Conservation (phyloP, 176 grass and related monocot genomes). For the Avena eriantha region DNA sequence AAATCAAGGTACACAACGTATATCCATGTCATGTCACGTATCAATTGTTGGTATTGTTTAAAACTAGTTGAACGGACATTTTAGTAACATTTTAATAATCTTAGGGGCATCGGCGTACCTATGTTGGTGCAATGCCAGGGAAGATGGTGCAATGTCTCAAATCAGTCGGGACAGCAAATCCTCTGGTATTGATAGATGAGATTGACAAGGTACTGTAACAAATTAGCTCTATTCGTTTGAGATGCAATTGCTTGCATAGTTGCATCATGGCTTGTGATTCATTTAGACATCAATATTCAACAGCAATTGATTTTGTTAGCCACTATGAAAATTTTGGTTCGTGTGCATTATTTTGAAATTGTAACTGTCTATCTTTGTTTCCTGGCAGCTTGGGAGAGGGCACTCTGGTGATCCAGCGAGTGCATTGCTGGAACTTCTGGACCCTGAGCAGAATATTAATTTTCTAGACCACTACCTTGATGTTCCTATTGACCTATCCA, state of each 20-base stretch:
- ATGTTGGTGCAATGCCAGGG: constrained; percentile 98
- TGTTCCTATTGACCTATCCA: constrained; percentile 99
- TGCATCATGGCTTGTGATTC: constrained; percentile 33
- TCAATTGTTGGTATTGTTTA: constrained; percentile 25
- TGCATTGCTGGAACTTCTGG: constrained; percentile 95
- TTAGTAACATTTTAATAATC: constrained; percentile 48
- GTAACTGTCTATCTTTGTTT: constrained; percentile 35
- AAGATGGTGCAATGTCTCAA: constrained; percentile 99
- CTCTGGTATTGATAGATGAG: constrained; percentile 96
- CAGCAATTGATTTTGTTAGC: constrained; percentile 26
- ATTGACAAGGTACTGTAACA: constrained; percentile 88
- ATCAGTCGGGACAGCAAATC: constrained; percentile 91
- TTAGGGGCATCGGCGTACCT: constrained; percentile 96
- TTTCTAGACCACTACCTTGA: constrained; percentile 99
- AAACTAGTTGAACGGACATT: neutral
- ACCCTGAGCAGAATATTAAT: constrained; percentile 99
- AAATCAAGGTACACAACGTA: constrained; percentile 81
- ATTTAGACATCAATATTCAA: constrained; percentile 27
- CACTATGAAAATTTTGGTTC: constrained; percentile 1
- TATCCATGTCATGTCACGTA: constrained; percentile 33
- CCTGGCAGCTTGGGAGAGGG: constrained; percentile 83
- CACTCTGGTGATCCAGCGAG: constrained; percentile 98
- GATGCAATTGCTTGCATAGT: constrained; percentile 38
- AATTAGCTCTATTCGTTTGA: constrained; percentile 29
- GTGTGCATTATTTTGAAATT: constrained; percentile 11